Evolutionary conservation across 1,284 basidiomycete genomes (phyloP).

Genomic region (Fistulina hepatica): DNA sequence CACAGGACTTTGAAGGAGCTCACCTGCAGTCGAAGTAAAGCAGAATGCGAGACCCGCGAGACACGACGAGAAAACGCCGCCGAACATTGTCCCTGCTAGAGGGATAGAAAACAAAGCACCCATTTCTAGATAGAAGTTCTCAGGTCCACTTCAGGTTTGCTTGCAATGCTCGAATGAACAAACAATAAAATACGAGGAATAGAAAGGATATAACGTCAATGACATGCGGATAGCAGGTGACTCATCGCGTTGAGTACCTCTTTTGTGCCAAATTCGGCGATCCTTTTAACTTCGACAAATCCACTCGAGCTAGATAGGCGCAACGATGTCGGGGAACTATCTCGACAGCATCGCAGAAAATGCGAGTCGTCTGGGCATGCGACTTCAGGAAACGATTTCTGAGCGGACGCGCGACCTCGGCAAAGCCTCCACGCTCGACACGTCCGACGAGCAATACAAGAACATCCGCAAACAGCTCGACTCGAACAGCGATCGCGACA

Average conservation of each 20-base stretch:
- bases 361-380: constrained; percentile 65
- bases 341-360: constrained; percentile 72
- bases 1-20: too few relatives aligned
- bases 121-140: too few relatives aligned
- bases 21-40: constrained; percentile 76
- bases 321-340: too few relatives aligned
- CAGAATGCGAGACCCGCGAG: constrained; percentile 74
- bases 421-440: constrained; percentile 53
- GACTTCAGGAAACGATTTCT: constrained; percentile 69
- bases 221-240: too few relatives aligned
- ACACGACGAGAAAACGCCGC: constrained; percentile 71
- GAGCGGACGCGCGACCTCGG: constrained; percentile 69
- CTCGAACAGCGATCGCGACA: constrained; percentile 77
- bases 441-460: constrained; percentile 64
- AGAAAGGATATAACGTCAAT: too few relatives aligned
- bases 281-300: too few relatives aligned
- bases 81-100: constrained; percentile 66
- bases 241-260: too few relatives aligned
- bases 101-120: constrained; percentile 77
- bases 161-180: too few relatives aligned
- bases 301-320: too few relatives aligned
- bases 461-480: constrained; percentile 80
- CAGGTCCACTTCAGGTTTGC: too few relatives aligned
- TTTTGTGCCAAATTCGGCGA: too few relatives aligned
- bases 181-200: too few relatives aligned